Evolutionary conservation across 352 stramenopile genomes (phyloP).

Genomic region (Discostella stelligera): DNA sequence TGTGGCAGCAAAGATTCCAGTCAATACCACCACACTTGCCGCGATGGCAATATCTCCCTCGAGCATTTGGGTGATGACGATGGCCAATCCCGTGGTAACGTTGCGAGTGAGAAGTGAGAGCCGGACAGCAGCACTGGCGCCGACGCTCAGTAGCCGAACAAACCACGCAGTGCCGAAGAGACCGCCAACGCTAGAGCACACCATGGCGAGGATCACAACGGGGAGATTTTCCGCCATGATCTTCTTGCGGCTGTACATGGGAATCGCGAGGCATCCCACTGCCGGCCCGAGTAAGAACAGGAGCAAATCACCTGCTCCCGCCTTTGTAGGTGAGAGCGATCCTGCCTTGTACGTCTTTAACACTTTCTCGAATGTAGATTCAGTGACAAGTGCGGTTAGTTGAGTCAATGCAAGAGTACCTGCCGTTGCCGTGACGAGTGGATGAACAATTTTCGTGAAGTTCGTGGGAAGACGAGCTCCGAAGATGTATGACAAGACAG

Average conservation of each 20-base stretch:
- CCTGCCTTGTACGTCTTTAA: conserved; percentile 69
- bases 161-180: conserved; percentile 76
- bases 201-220: conserved; percentile 53
- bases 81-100: conserved; percentile 71
- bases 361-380: conserved; percentile 51
- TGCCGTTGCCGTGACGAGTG: conserved; percentile 71
- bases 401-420: conserved; percentile 57
- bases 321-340: conserved; percentile 47
- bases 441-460: conserved; percentile 80
- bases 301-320: conserved; percentile 80
- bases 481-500: conserved; percentile 77
- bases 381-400: conserved; percentile 52
- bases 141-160: conserved; percentile 60
- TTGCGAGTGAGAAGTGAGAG: conserved; percentile 70
- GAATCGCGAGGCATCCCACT: conserved; percentile 80
- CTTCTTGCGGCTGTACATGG: conserved; percentile 78
- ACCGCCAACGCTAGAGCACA: conserved; percentile 65
- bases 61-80: conserved; percentile 65
- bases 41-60: conserved; percentile 69
- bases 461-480: conserved; percentile 63
- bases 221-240: conserved; percentile 70
- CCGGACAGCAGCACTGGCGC: conserved; percentile 48
- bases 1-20: conserved; percentile 72
- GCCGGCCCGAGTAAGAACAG: conserved; percentile 79
- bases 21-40: conserved; percentile 66